Evolutionary conservation across 352 stramenopile species (phyloP), one percentile per base, ranked within the genome.

Genomic region (Thraustotheca clavata): DNA sequence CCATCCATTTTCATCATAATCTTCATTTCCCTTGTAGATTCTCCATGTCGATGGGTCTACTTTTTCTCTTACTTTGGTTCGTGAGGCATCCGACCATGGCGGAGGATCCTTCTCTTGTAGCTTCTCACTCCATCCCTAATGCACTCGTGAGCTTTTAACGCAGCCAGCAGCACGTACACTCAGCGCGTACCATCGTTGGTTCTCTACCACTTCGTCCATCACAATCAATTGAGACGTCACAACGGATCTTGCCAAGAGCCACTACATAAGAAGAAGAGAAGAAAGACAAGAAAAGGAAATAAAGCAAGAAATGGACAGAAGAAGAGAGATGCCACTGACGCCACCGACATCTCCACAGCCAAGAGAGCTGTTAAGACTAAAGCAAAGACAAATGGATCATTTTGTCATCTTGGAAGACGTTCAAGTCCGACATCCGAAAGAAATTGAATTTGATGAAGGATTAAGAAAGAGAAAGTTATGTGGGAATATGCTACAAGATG

Each of bases 1-100:
- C 84, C 84, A 94, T 16, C 84, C 84, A 66, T 94, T 83, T 38
- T 85, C 77, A 47, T 94, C 84, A 66, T 94, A 94, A 66, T 93
- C 84, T 35, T 88, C 72, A 5, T 80, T 77, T 59, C 57, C 38
- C 22, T 86, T 88, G 75, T 90, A 94, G 32, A 91, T 72, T n/a
- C 76, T 71, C 84, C 84, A 94, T 18, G 76, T 67, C 57, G 76
- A 76, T 46, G 80, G 75, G n/a, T 71, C 76, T 57, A 78, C 77
- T 52, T 90, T 76, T 35, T 83, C 73, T 67, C 76, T 86, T 65
- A 71, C 75, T 33, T 63, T 48, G 49, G 79, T 80, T 20, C 77
- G 70, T 2, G 74, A 67, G 20, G 76, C 52, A 24, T 77, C 85
- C 41, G 75, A 83, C 84, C 84, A 94, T 20, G 77, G 47, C 4